phyloP scores from a whole-genome alignment of 169 alveolate species.

The Cryptosporidium sp. region DNA sequence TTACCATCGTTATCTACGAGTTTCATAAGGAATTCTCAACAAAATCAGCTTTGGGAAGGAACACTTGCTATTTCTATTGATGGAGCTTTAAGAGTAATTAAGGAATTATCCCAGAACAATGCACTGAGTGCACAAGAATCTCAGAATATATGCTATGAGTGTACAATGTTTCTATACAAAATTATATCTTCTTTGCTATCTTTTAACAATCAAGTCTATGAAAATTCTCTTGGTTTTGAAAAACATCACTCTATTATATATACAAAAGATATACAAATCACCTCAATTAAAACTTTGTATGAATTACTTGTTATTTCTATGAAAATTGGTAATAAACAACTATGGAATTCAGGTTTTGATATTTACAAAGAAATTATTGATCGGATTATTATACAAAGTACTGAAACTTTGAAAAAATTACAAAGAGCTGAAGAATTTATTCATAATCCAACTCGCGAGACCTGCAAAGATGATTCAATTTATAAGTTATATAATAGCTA shows the following conservation, averaged over 20 bases:
- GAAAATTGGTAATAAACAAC: slow-evolving; percentile 4
- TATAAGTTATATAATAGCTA: slow-evolving; percentile 26
- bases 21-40: slow-evolving; percentile 1
- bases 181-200: slow-evolving; percentile 2
- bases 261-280: slow-evolving; percentile 33
- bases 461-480: not conserved
- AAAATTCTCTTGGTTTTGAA: not conserved
- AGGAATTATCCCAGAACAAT: slow-evolving; percentile 5
- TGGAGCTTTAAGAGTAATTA: slow-evolving; percentile 45
- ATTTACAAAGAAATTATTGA: slow-evolving; percentile 32
- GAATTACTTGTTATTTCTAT: slow-evolving; percentile 24
- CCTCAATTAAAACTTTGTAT: slow-evolving; percentile 27
- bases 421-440: slow-evolving; percentile 42
- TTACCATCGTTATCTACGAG: slow-evolving; percentile 2
- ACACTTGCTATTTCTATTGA: slow-evolving; percentile 49
- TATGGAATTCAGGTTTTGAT: slow-evolving; percentile 4
- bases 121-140: not conserved
- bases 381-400: slow-evolving; percentile 4
- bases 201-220: not conserved
- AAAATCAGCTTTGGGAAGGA: slow-evolving; percentile 45
- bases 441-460: not conserved
- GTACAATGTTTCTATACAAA: not conserved
- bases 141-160: slow-evolving; percentile 1
- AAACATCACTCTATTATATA: not conserved
- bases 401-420: slow-evolving; percentile 13